Evolutionary conservation across 2,329 filamentous ascomycete genomes (phyloP).

Genomic region (Epichloe uncinata): DNA sequence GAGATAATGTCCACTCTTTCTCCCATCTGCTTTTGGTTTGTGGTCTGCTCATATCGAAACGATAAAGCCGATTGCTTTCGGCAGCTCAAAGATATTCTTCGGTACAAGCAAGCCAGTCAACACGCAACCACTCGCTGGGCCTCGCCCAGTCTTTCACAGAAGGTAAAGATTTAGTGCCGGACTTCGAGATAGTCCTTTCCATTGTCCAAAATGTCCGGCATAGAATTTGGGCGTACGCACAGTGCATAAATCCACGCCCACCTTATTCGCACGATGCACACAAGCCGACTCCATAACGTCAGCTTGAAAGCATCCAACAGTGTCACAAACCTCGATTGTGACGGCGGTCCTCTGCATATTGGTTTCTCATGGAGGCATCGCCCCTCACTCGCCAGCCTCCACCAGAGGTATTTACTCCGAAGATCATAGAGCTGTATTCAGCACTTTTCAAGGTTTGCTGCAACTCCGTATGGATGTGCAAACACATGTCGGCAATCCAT

Average conservation of each 20-base stretch:
- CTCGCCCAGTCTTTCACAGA: too few species aligned
- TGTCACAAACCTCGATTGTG: background rate
- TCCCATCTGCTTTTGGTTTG: background rate
- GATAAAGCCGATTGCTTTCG: too few species aligned
- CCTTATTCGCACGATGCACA: background rate
- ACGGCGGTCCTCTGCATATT: slow-evolving; percentile 1
- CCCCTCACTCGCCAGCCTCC: slow-evolving; percentile 86
- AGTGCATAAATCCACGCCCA: background rate
- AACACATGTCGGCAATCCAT: slow-evolving; percentile 7
- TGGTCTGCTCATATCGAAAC: too few species aligned
- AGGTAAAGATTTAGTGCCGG: too few species aligned
- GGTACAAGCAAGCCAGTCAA: too few species aligned
- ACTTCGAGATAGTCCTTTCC: too few species aligned
- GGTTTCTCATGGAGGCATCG: slow-evolving; percentile 63
- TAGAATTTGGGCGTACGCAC: background rate
- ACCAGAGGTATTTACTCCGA: slow-evolving; percentile 84
- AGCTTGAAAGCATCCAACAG: background rate
- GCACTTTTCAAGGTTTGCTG: slow-evolving; percentile 58
- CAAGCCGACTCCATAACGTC: background rate
- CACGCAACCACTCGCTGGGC: too few species aligned
- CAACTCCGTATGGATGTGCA: slow-evolving; percentile 12
- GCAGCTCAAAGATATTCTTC: too few species aligned
- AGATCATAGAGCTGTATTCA: slow-evolving; percentile 84
- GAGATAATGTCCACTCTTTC: background rate
- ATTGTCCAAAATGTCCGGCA: too few species aligned